These are phyloP conservation scores for Wallacemonas collosoma DNA, from an alignment of 208 protist species.

Conservation along the genomic window DNA sequence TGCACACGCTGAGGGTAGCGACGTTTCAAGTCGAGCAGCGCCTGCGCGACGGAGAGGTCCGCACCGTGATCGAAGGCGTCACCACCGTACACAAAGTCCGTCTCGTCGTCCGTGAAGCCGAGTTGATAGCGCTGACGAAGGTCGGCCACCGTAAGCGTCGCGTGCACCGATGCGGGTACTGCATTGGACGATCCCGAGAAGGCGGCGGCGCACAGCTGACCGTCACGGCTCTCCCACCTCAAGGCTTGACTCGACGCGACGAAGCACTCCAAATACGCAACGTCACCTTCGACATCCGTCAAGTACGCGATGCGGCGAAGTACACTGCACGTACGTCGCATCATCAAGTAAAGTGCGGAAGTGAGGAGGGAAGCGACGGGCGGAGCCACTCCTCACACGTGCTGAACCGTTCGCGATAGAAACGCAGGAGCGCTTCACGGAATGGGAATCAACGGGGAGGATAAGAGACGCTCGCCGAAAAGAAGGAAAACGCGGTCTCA, in stretches of 20 bases:
- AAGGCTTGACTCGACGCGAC: conserved; percentile 39
- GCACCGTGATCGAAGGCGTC: conserved; percentile 88
- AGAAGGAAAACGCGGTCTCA: background rate
- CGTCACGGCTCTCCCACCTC: conserved; percentile 13
- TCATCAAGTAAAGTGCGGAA: conserved; percentile 24
- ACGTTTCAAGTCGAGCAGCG: conserved; percentile 75
- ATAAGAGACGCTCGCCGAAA: background rate
- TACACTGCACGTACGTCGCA: conserved; percentile 21
- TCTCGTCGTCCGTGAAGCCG: conserved; percentile 42
- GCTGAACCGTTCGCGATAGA: no score
- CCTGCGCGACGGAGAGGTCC: conserved; percentile 64
- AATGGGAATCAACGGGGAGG: no score
- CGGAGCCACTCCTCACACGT: no score
- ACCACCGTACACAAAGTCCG: conserved; percentile 90
- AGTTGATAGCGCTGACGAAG: conserved; percentile 27
- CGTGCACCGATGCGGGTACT: background rate
- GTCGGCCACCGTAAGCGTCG: conserved; percentile 19
- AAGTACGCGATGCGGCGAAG: conserved; percentile 61
- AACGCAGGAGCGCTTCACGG: no score
- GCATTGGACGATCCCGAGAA: background rate
- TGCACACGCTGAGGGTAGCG: conserved; percentile 77
- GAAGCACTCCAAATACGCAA: conserved; percentile 79
- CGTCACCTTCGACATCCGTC: conserved; percentile 90
- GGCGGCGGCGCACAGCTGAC: background rate
- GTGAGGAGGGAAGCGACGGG: background rate